Conservation (phyloP, 352 stramenopile species). For the Aphanomyces invadans region DNA sequence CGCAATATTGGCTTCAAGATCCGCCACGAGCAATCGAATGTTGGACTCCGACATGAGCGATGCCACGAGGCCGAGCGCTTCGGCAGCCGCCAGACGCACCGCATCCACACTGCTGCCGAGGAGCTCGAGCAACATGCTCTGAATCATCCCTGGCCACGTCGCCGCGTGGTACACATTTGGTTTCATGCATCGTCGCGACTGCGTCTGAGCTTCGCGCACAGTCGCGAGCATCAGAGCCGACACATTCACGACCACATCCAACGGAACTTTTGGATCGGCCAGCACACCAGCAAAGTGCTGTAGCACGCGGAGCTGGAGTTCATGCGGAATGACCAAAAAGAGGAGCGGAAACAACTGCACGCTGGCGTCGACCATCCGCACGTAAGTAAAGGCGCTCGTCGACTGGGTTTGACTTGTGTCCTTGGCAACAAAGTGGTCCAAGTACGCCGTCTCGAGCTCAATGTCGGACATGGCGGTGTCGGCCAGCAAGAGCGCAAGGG, state of each 20-base stretch:
- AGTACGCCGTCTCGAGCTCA: slow-evolving; percentile 76
- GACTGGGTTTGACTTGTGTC: slow-evolving; percentile 23
- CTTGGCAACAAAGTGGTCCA: slow-evolving; percentile 46
- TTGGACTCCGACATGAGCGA: slow-evolving; percentile 41
- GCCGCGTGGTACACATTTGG: slow-evolving; percentile 23
- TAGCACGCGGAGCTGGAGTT: slow-evolving; percentile 72
- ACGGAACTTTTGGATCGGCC: slow-evolving; percentile 36
- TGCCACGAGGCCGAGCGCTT: slow-evolving; percentile 56
- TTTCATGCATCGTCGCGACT: slow-evolving; percentile 18
- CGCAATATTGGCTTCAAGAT: slow-evolving; percentile 10
- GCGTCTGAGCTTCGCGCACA: slow-evolving; percentile 42
- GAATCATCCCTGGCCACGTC: slow-evolving; percentile 63
- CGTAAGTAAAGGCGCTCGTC: slow-evolving; percentile 67
- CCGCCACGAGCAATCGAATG: slow-evolving; percentile 30
- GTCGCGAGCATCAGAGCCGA: slow-evolving; percentile 65
- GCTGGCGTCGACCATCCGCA: slow-evolving; percentile 68
- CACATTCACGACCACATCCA: slow-evolving; percentile 70
- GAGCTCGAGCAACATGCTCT: slow-evolving; percentile 76
- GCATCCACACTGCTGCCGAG: slow-evolving; percentile 50
- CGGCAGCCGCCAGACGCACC: slow-evolving; percentile 63
- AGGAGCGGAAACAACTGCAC: slow-evolving; percentile 67
- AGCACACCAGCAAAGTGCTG: slow-evolving; percentile 67
- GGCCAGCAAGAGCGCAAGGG: slow-evolving; percentile 53
- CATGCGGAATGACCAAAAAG: slow-evolving; percentile 73
- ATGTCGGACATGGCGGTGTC: slow-evolving; percentile 74